Percentiles rank a stretch among this genome's conserved stretches.
phyloP scores from a whole-genome alignment of 345 rosid genomes.

The Camelina laxa region DNA sequence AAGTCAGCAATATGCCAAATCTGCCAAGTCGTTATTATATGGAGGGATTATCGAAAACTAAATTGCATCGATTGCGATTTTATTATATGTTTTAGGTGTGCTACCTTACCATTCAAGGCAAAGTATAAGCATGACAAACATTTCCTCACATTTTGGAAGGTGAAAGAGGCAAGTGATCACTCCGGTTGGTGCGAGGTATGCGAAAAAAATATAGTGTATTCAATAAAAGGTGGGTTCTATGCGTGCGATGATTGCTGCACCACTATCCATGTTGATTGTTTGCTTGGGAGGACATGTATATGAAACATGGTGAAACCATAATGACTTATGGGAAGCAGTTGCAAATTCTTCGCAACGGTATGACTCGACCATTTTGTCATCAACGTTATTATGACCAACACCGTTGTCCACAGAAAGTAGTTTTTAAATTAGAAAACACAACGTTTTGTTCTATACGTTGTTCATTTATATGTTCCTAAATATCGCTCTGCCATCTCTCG shows the following conservation, averaged over 20 bases:
- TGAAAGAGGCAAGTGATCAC: not conserved
- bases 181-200: not conserved
- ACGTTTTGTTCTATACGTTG: no score
- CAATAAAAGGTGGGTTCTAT: not conserved
- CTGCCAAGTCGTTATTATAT: no score
- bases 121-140: conserved; percentile 25
- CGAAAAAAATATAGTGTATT: not conserved
- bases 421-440: no score
- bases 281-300: not conserved
- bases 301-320: not conserved
- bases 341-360: no score
- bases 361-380: no score
- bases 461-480: no score
- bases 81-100: not conserved
- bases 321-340: accelerated
- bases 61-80: conserved; percentile 22
- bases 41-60: no score
- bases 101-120: not conserved
- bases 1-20: not conserved
- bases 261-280: not conserved
- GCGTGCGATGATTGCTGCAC: not conserved
- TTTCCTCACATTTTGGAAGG: not conserved
- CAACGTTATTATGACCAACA: no score
- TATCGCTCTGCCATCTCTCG: no score
- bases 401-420: no score